Evolutionary conservation across 345 rosid genomes (phyloP), one percentile per base, ranked within the genome.

Genomic region (Brassica cretica): DNA sequence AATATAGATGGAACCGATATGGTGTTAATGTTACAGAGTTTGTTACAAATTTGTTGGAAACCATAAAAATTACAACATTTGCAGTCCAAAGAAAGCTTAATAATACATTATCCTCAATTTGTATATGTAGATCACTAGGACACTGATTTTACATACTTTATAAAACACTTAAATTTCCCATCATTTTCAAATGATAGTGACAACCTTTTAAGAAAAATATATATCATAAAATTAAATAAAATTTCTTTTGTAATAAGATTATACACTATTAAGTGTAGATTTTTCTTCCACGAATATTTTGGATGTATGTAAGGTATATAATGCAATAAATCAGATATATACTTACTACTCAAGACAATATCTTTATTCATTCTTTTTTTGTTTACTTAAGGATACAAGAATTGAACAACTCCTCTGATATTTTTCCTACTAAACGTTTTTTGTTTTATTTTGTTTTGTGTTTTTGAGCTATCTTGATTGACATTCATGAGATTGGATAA

Each of bases 401-500:
- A 64, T 4, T 41, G 14, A 41, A 46, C 16, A 15, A 5, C 39
- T 56, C 67, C 18, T 76, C 41, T 70, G 66, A 59, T 39, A 39
- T 37, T 2, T 24, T 64, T 65, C 49, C 76, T 72, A 66, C 59
- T 53, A 77, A 64, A 64, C 15, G 59, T 37, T 63, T 69, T 8
- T 3, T 4, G 53, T 18, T 59, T 9, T 21, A 21, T 21, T 21
- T 21, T 21, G 24, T 21, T 21, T 21, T 21, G 70, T 35, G 65
- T 56, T 39, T 58, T 29, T 60, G 64, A 73, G 62, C 19, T 15
- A 78, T 59, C 16, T 72, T 66, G 76, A 72, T 66, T 59, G 44
- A 32, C 8, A 55, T 80, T 89, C 88, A 68, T 84, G 92, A 64
- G 61, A 81, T 76, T 84, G 1, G 86, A 83, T 4, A 85, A 76